A percentile compares a stretch with the other conserved stretches of the same genome.
phyloP scores from a whole-genome alignment of 2,329 filamentous ascomycete species.

The Xylariaceae sp. region DNA sequence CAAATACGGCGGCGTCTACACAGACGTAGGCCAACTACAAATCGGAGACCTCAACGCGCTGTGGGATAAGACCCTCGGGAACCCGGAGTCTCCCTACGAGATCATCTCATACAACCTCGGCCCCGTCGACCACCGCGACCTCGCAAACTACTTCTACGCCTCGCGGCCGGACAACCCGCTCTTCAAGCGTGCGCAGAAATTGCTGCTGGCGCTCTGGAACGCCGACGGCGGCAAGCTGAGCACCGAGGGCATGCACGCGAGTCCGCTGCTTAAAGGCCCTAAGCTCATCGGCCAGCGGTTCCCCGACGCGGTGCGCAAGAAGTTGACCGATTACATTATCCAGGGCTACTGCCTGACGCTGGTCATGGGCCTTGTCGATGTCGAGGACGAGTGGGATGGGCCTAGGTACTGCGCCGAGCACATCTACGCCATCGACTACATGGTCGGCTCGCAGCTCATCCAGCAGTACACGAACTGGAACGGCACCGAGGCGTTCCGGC shows the following conservation, averaged over 20 bases:
- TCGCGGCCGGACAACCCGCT: constrained; percentile 40
- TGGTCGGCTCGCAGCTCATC: constrained; percentile 49
- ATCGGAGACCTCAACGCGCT: constrained; percentile 54
- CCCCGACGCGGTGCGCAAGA: constrained; percentile 38
- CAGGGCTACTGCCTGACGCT: constrained; percentile 51
- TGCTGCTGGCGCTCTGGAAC: constrained; percentile 51
- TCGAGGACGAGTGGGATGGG: constrained; percentile 50
- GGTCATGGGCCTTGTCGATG: constrained; percentile 50
- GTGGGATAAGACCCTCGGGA: constrained; percentile 47
- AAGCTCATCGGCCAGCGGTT: constrained; percentile 38
- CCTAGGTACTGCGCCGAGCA: constrained; percentile 47
- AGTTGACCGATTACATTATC: constrained; percentile 54
- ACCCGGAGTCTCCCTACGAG: constrained; percentile 44
- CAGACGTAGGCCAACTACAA: constrained; percentile 53
- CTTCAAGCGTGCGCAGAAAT: constrained; percentile 43
- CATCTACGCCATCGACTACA: constrained; percentile 48
- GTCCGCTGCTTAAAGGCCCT: constrained; percentile 44
- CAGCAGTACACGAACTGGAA: constrained; percentile 51
- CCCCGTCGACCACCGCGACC: constrained; percentile 31
- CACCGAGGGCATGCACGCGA: constrained; percentile 49
- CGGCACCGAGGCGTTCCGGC: constrained; percentile 45
- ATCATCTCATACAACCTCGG: constrained; percentile 45
- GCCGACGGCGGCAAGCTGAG: constrained; percentile 39
- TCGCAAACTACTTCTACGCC: constrained; percentile 50
- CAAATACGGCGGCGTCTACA: constrained; percentile 54